Evolutionary conservation across 2,329 filamentous ascomycete species (phyloP).

Genomic region (Colletotrichum neosansevieriae): DNA sequence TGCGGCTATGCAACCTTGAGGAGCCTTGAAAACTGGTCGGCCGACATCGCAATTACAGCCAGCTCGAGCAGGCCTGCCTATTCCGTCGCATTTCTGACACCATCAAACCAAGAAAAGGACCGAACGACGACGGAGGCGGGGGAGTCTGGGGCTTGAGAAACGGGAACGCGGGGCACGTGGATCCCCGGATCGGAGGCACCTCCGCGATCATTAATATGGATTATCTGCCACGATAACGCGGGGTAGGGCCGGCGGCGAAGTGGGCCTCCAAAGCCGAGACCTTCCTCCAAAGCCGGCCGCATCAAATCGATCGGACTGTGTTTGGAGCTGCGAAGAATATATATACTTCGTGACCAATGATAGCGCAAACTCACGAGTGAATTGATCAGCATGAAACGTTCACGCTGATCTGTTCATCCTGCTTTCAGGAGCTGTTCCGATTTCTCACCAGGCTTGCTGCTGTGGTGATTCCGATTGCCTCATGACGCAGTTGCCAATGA

Average conservation of each 20-base stretch:
- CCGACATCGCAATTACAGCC: not conserved
- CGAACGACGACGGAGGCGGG: constrained; percentile 1
- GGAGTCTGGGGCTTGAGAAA: not conserved
- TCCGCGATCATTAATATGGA: constrained; percentile 2
- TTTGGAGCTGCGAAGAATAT: too few species aligned
- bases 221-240: not conserved
- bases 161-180: constrained; percentile 10
- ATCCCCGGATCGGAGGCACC: not conserved
- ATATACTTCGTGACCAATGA: too few species aligned
- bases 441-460: too few species aligned
- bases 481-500: too few species aligned
- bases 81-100: not conserved
- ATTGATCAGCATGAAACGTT: too few species aligned
- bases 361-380: too few species aligned
- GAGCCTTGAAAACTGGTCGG: not conserved
- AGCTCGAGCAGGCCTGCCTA: constrained; percentile 22
- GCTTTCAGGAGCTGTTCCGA: too few species aligned
- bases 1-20: not conserved
- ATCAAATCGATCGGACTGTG: not conserved
- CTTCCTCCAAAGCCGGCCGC: not conserved
- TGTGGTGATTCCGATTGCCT: too few species aligned
- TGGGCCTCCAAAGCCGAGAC: constrained; percentile 9
- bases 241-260: constrained; percentile 12
- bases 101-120: not conserved
- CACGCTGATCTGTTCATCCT: too few species aligned